Conservation (phyloP, 1,284 basidiomycete species). For the Austroboletus novae-zelandiae region DNA sequence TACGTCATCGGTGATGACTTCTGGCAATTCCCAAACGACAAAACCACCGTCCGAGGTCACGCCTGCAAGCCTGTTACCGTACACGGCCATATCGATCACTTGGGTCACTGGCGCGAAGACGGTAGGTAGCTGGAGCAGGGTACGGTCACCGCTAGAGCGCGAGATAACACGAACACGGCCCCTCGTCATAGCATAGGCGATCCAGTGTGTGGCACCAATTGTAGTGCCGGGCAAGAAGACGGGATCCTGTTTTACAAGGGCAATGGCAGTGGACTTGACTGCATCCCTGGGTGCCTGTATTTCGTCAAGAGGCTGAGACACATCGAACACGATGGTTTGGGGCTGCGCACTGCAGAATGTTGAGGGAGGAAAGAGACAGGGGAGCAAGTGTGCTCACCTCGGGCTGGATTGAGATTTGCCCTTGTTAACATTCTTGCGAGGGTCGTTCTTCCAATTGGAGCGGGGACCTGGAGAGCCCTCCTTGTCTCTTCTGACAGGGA, state of each 20-base stretch:
- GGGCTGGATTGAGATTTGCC: conserved; percentile 55
- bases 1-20: conserved; percentile 77
- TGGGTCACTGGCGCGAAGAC: conserved; percentile 60
- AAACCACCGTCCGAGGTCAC: conserved; percentile 84
- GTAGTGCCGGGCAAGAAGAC: conserved; percentile 79
- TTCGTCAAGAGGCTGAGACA: conserved; percentile 65
- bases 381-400: conserved; percentile 38
- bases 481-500: conserved; percentile 54
- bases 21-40: conserved; percentile 81
- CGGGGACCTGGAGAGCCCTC: conserved; percentile 66
- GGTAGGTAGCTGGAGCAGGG: conserved; percentile 69
- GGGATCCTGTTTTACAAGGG: conserved; percentile 77
- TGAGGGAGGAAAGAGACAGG: not conserved
- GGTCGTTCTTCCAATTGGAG: conserved; percentile 42
- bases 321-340: conserved; percentile 73
- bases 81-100: conserved; percentile 80
- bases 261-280: conserved; percentile 79
- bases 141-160: conserved; percentile 79
- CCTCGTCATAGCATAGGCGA: conserved; percentile 87
- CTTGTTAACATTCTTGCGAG: conserved; percentile 40
- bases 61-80: conserved; percentile 75
- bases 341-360: conserved; percentile 44
- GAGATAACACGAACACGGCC: conserved; percentile 85
- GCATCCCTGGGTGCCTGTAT: conserved; percentile 69
- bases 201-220: conserved; percentile 84